Conservation (phyloP, 345 rosid genomes). For the Eucalyptus coolabah region DNA sequence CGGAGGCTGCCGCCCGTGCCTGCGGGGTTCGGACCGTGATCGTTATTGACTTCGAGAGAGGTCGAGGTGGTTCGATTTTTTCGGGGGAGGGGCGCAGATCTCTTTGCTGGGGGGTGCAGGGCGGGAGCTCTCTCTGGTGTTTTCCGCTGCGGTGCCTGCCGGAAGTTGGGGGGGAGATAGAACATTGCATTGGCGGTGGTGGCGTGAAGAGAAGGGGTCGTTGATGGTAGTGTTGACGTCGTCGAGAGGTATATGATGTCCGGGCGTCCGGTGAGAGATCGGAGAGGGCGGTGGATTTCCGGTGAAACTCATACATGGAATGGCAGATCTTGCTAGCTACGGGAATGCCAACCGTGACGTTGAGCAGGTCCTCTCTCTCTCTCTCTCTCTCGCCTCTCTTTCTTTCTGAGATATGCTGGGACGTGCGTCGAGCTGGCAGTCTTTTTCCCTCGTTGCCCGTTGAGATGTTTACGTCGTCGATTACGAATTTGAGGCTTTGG, state of each 20-base stretch:
- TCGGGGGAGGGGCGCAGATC: not conserved
- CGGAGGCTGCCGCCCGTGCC: not conserved
- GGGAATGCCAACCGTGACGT: constrained; percentile 77
- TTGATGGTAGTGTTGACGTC: constrained; percentile 18
- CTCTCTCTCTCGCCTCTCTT: not conserved
- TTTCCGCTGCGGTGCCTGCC: not conserved
- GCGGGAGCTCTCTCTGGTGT: not conserved
- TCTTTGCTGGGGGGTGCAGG: not conserved
- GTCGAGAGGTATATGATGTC: constrained; percentile 51
- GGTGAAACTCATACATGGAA: constrained; percentile 85
- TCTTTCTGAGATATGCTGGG: not conserved
- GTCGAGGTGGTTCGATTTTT: not conserved
- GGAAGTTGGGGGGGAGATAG: not conserved
- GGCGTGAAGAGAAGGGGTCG: not conserved
- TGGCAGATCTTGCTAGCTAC: constrained; percentile 97
- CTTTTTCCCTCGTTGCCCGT: not conserved
- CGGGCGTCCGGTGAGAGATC: constrained; percentile 75
- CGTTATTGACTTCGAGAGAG: not conserved
- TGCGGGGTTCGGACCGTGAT: not conserved
- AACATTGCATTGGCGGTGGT: not conserved
- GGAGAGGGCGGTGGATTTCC: constrained; percentile 58
- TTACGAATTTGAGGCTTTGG: not conserved
- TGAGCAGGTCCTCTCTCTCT: constrained; percentile 47
- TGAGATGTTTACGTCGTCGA: not conserved
- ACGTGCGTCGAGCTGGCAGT: not conserved